A percentile compares a stretch with the other conserved stretches of the same genome.
Evolutionary conservation across 106 monocot species (phyloP).

Genomic region (Allium fistulosum): DNA sequence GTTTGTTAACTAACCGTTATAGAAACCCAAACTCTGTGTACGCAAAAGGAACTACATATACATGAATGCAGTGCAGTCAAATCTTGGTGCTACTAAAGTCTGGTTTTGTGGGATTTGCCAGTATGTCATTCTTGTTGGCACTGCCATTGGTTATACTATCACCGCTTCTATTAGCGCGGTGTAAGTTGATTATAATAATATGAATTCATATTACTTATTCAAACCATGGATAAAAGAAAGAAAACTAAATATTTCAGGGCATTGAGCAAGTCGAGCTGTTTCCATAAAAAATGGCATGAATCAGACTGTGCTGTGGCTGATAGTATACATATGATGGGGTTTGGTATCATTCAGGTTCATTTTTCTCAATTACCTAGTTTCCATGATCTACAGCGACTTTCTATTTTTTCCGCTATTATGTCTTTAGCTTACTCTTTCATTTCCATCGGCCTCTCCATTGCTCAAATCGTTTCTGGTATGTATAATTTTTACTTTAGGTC

Average conservation of each 20-base stretch:
- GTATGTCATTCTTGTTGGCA: slow-evolving; percentile 50
- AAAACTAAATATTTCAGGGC: slow-evolving; percentile 21
- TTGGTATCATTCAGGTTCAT: slow-evolving; percentile 44
- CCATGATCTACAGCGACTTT: slow-evolving; percentile 38
- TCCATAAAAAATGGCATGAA: slow-evolving; percentile 30
- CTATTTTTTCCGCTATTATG: slow-evolving; percentile 48
- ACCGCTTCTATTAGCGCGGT: slow-evolving; percentile 47
- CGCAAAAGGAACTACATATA: slow-evolving; percentile 40
- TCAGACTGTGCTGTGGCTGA: slow-evolving; percentile 30
- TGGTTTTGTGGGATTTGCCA: slow-evolving; percentile 37
- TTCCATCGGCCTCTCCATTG: slow-evolving; percentile 31
- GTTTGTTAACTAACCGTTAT: slow-evolving; percentile 52
- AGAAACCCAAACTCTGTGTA: slow-evolving; percentile 19
- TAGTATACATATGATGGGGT: slow-evolving; percentile 42
- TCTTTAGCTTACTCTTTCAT: slow-evolving; percentile 53
- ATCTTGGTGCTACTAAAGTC: slow-evolving; percentile 12
- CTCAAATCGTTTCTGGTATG: neutral
- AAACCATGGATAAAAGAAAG: neutral
- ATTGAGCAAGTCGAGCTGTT: slow-evolving; percentile 48
- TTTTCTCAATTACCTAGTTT: slow-evolving; percentile 56
- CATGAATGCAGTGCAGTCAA: slow-evolving; percentile 33
- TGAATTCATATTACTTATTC: neutral
- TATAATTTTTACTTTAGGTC: too few relatives aligned
- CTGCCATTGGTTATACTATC: slow-evolving; percentile 52
- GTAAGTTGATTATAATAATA: slow-evolving; percentile 18